Evolutionary conservation across 139 green algal species (phyloP).

Genomic region (Coccomyxa sp.): DNA sequence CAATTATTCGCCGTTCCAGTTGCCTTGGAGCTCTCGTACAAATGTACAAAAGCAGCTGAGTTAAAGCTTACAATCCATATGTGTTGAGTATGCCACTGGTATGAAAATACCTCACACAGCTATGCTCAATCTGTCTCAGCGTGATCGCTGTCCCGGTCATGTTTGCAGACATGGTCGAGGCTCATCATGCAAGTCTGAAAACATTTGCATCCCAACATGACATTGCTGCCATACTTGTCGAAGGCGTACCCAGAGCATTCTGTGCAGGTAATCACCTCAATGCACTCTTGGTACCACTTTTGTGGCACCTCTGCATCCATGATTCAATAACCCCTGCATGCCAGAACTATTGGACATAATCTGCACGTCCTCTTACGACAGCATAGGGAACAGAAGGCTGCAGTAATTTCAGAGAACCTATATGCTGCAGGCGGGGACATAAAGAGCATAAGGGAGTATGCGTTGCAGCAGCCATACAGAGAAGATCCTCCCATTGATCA

Average conservation of each 20-base stretch:
- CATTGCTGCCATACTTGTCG: constrained; percentile 27
- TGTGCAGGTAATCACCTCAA: constrained; percentile 2
- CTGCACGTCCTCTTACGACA: not conserved
- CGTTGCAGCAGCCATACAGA: not conserved
- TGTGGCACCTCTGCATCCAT: not conserved
- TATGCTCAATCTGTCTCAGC: no score
- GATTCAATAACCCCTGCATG: not conserved
- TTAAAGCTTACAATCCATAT: not conserved
- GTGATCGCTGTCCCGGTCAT: no score
- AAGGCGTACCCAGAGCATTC: constrained; percentile 17
- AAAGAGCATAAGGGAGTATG: constrained; percentile 6
- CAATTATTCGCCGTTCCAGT: not conserved
- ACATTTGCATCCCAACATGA: constrained; percentile 6
- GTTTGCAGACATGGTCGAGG: constrained; percentile 17
- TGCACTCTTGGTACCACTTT: not conserved
- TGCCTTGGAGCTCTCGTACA: not conserved
- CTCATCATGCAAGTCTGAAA: constrained; percentile 6
- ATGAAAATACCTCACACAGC: no score
- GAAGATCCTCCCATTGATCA: constrained; percentile 8
- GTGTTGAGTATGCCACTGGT: not conserved
- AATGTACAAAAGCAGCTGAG: not conserved
- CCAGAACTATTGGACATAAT: not conserved
- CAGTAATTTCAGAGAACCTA: no score
- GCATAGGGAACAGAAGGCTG: not conserved
- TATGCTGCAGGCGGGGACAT: constrained; percentile 9